Evolutionary conservation across 2,329 filamentous ascomycete species (phyloP).

Genomic region (Ophiostoma montium): DNA sequence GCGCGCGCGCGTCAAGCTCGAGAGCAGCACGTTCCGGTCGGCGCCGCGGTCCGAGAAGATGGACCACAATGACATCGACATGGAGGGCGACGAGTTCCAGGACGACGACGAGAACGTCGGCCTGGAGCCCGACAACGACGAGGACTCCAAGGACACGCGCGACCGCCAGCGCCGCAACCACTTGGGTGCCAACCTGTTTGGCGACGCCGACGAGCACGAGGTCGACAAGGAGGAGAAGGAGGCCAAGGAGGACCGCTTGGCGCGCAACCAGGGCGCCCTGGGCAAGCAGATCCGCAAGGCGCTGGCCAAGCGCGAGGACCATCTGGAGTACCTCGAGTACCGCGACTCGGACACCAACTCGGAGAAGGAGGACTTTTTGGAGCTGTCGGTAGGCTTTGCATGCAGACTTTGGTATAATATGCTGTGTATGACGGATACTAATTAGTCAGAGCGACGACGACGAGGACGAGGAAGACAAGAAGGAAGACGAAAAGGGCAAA

Average conservation of each 20-base stretch:
- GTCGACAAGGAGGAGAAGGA: constrained; percentile 63
- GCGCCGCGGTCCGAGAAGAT: constrained; percentile 49
- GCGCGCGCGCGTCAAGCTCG: constrained; percentile 49
- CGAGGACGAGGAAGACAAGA: constrained; percentile 19
- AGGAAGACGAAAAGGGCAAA: constrained; percentile 37
- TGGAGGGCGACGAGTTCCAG: constrained; percentile 63
- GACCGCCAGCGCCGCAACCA: constrained; percentile 66
- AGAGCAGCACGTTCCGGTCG: constrained; percentile 49
- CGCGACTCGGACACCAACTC: constrained; percentile 64
- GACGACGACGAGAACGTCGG: constrained; percentile 73
- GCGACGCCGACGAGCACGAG: constrained; percentile 52
- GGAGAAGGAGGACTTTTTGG: constrained; percentile 21
- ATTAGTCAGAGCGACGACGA: constrained; percentile 26
- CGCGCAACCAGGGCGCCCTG: constrained; percentile 54
- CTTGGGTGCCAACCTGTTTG: constrained; percentile 75
- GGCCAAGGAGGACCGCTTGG: constrained; percentile 49
- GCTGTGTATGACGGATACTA: constrained; percentile 4
- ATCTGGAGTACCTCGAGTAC: constrained; percentile 77
- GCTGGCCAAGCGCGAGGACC: constrained; percentile 71
- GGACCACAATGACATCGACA: constrained; percentile 56
- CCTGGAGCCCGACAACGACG: constrained; percentile 66
- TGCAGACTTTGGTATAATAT: neutral
- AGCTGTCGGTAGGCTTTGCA: constrained; percentile 20
- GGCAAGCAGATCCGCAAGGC: constrained; percentile 70
- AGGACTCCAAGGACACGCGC: constrained; percentile 59